A percentile compares a stretch with the other conserved stretches of the same genome.
These are phyloP conservation scores for Trichoderma sp. DNA, from an alignment of 2,329 filamentous ascomycete genomes.

Conservation along the genomic window DNA sequence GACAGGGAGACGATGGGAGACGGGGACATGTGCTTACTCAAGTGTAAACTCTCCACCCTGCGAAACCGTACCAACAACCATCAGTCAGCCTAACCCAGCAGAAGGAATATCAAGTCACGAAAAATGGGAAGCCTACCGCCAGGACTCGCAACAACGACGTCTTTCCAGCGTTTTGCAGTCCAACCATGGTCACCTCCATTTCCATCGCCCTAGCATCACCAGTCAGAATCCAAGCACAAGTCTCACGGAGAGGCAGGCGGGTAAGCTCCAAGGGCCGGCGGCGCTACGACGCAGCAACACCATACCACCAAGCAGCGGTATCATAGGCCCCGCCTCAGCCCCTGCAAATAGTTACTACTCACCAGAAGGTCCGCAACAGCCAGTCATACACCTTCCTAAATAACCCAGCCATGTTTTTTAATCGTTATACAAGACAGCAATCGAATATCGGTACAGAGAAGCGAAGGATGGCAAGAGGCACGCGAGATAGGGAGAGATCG, in stretches of 20 bases:
- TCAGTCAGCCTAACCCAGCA: constrained; percentile 30
- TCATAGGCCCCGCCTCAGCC: constrained; percentile 5
- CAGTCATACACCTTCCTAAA: constrained; percentile 97
- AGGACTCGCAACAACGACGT: constrained; percentile 91
- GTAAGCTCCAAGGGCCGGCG: background rate
- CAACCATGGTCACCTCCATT: constrained; percentile 99
- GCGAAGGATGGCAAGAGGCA: background rate
- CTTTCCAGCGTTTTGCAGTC: constrained; percentile 96
- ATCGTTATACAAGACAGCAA: constrained; percentile 2
- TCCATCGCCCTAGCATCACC: constrained; percentile 76
- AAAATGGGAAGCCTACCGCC: constrained; percentile 67
- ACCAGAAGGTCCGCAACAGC: constrained; percentile 98
- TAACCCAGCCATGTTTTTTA: constrained; percentile 74
- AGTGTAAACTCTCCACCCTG: constrained; percentile 98
- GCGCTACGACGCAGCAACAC: constrained; percentile 9
- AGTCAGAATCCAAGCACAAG: constrained; percentile 24
- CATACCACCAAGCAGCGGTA: background rate
- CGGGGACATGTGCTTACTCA: constrained; percentile 68
- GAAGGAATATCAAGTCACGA: constrained; percentile 5
- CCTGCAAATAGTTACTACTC: constrained; percentile 40
- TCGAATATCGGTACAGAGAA: constrained; percentile 8
- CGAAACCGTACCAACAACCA: background rate
- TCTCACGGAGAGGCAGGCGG: constrained; percentile 9
- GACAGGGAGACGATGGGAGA: constrained; percentile 24
- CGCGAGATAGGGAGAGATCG: background rate